Conservation (phyloP, 345 rosid species). For the Syzygium aromaticum region DNA sequence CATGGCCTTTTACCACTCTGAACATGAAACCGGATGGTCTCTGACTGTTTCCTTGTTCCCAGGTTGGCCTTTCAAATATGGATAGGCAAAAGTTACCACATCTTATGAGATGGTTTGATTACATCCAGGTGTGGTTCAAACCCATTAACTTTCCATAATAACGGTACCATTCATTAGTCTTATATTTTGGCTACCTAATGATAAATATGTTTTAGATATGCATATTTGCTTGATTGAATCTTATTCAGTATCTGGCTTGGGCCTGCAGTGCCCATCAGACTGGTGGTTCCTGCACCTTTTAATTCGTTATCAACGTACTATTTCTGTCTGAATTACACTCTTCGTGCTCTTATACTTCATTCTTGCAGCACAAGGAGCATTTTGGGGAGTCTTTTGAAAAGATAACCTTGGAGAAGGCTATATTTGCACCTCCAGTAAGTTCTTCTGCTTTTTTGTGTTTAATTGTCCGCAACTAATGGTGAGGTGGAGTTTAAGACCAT, state of each 20-base stretch:
- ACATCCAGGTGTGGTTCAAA: slow-evolving; percentile 56
- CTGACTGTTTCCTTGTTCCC: slow-evolving; percentile 12
- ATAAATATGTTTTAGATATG: not conserved
- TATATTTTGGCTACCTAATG: not conserved
- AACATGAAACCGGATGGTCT: not conserved
- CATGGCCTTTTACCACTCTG: not conserved
- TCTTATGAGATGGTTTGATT: slow-evolving; percentile 79
- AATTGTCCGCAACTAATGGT: not conserved
- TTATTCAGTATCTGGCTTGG: not conserved
- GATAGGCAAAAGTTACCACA: slow-evolving; percentile 52
- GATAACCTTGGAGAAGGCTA: slow-evolving; percentile 41
- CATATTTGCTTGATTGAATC: not conserved
- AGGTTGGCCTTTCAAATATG: slow-evolving; percentile 47
- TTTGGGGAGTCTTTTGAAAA: slow-evolving; percentile 39
- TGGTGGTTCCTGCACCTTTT: not conserved
- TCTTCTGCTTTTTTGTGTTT: not conserved
- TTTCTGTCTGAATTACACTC: not conserved
- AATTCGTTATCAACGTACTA: not conserved
- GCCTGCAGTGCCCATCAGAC: not conserved
- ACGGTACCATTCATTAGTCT: not conserved
- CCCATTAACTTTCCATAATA: not conserved
- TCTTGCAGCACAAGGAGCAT: slow-evolving; percentile 46
- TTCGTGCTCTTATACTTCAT: not conserved
- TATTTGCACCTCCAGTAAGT: slow-evolving; percentile 52
- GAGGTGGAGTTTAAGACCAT: not conserved